These are phyloP conservation scores for Sporobolus alterniflorus DNA, from an alignment of 202 grass and related monocot species.

Conservation along the genomic window DNA sequence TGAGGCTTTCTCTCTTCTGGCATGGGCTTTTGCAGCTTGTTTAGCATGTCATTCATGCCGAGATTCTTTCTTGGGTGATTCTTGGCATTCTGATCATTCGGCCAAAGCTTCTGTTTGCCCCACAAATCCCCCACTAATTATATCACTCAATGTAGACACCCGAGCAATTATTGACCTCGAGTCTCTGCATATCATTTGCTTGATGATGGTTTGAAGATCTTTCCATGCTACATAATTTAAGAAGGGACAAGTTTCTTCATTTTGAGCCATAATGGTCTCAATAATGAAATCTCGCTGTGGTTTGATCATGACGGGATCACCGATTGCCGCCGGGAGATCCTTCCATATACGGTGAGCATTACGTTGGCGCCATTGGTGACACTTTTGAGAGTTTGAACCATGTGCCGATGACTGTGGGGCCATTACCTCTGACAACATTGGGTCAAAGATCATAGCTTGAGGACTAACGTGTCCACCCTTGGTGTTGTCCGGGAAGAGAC, in stretches of 20 bases:
- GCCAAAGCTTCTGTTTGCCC: not conserved
- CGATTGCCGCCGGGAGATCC: not conserved
- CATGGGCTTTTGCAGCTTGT: not conserved
- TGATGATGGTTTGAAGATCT: too few relatives aligned
- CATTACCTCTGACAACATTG: not conserved
- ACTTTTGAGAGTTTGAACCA: not conserved
- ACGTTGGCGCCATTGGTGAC: rapidly evolving
- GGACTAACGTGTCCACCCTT: not conserved
- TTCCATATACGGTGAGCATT: not conserved
- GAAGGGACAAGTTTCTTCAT: too few relatives aligned
- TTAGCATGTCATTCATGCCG: not conserved
- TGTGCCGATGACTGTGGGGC: too few relatives aligned
- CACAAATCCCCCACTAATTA: not conserved
- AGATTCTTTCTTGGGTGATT: not conserved
- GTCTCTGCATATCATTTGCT: too few relatives aligned
- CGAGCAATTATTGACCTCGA: too few relatives aligned
- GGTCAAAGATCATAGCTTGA: not conserved
- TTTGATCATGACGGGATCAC: not conserved
- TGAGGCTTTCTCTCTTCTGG: not conserved
- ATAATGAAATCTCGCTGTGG: rapidly evolving
- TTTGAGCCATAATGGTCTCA: not conserved
- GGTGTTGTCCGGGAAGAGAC: not conserved
- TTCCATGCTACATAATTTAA: too few relatives aligned
- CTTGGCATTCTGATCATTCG: too few relatives aligned
- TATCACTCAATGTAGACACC: not conserved